A percentile compares a stretch with the other conserved stretches of the same genome.
Conservation (phyloP, 2,329 filamentous ascomycete species). For the Graphium sp. region DNA sequence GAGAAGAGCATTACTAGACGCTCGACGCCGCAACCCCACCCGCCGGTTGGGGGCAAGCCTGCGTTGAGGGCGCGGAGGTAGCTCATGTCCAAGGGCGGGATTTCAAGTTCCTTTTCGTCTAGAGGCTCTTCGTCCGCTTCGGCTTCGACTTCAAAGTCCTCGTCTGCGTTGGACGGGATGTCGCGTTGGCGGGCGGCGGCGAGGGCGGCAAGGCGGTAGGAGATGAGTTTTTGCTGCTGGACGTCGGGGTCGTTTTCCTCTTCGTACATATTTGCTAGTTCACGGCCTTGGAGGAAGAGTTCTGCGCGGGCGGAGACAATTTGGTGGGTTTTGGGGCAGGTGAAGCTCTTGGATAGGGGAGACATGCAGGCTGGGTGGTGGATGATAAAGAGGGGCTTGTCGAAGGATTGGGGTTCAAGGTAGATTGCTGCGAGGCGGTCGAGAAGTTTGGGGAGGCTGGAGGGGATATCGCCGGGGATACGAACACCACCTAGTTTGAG, state of each 20-base stretch:
- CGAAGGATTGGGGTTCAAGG: conserved; percentile 58
- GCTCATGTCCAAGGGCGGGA: conserved; percentile 48
- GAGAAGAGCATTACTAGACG: conserved; percentile 82
- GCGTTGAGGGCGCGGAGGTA: conserved; percentile 76
- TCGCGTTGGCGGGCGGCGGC: conserved; percentile 10
- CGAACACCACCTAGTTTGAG: conserved; percentile 41
- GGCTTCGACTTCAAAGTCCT: conserved; percentile 8
- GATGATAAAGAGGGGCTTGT: conserved; percentile 64
- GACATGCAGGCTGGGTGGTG: conserved; percentile 85
- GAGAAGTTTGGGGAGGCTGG: conserved; percentile 51
- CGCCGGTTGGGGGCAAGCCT: conserved; percentile 86
- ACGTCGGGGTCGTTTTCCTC: conserved; percentile 89
- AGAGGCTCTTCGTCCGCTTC: conserved; percentile 19
- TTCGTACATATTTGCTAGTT: conserved; percentile 94
- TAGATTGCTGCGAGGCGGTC: conserved; percentile 63
- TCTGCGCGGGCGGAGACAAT: conserved; percentile 68
- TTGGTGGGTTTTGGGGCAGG: conserved; percentile 51
- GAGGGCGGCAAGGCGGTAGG: conserved; percentile 19
- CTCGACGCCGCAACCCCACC: conserved; percentile 92
- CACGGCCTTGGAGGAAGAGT: conserved; percentile 63
- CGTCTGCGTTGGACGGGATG: conserved; percentile 6
- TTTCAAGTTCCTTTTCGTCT: conserved; percentile 27
- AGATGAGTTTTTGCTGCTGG: conserved; percentile 68
- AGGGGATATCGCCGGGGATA: conserved; percentile 45
- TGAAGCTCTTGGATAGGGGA: conserved; percentile 76